Conservation (phyloP, 345 rosid species). For the Pugionium cornutum region DNA sequence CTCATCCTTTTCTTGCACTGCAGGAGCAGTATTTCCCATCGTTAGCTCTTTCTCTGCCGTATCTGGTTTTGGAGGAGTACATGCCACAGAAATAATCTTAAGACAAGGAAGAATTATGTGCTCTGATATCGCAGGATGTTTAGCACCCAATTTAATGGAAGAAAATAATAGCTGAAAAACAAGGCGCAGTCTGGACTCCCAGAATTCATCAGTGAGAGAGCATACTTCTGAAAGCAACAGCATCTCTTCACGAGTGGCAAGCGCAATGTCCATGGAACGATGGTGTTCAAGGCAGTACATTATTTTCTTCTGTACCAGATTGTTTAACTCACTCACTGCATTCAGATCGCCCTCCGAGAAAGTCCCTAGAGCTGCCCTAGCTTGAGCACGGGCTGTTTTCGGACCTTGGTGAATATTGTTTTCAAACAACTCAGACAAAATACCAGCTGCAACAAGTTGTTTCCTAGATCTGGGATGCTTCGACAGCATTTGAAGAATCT, state of each 20-base stretch:
- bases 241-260: conserved; percentile 91
- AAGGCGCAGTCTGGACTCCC: conserved; percentile 95
- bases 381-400: conserved; percentile 86
- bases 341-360: conserved; percentile 86
- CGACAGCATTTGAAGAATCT: conserved; percentile 79
- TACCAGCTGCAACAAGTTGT: conserved; percentile 89
- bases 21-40: conserved; percentile 52
- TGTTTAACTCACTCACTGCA: conserved; percentile 86
- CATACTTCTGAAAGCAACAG: conserved; percentile 94
- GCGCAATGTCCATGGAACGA: conserved; percentile 94
- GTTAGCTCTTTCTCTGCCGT: conserved; percentile 73
- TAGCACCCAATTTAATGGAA: conserved; percentile 94
- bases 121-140: conserved; percentile 98
- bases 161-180: conserved; percentile 92
- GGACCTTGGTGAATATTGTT: conserved; percentile 98
- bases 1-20: conserved; percentile 63
- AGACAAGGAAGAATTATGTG: conserved; percentile 96
- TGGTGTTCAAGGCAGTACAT: conserved; percentile 98
- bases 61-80: conserved; percentile 98
- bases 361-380: conserved; percentile 91
- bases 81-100: conserved; percentile 89
- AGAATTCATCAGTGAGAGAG: conserved; percentile 91
- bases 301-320: conserved; percentile 89
- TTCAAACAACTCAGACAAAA: conserved; percentile 86
- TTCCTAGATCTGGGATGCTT: conserved; percentile 77